Conservation (phyloP, 1,284 basidiomycete species). For the Microbotryum scabiosae region DNA sequence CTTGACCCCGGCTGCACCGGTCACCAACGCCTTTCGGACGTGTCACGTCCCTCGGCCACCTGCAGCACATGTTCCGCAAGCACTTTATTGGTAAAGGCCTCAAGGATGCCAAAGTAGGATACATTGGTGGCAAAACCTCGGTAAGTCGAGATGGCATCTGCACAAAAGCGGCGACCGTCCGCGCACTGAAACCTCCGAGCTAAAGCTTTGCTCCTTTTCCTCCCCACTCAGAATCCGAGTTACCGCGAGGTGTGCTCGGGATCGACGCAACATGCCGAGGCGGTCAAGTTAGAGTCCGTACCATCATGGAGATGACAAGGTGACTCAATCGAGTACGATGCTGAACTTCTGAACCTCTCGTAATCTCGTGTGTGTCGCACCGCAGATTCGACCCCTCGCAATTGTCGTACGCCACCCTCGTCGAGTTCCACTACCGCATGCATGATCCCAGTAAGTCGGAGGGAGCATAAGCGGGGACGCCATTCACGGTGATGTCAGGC, state of each 20-base stretch:
- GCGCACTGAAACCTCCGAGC: neutral
- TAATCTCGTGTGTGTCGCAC: neutral
- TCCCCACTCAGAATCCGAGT: conserved; percentile 33
- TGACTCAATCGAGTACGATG: conserved; percentile 53
- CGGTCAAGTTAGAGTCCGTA: conserved; percentile 74
- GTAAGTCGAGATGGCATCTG: neutral
- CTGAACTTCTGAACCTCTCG: neutral
- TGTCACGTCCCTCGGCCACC: neutral
- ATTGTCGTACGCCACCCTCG: conserved; percentile 26
- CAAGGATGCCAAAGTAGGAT: conserved; percentile 33
- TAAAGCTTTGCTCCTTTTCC: neutral
- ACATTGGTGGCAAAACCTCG: conserved; percentile 28
- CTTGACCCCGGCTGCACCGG: too few species aligned
- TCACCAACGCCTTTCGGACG: too few species aligned
- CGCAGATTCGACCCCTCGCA: conserved; percentile 12
- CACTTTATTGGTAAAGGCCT: conserved; percentile 20
- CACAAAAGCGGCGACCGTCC: neutral
- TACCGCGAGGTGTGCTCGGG: conserved; percentile 77
- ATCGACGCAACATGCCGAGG: conserved; percentile 80
- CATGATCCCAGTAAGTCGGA: conserved; percentile 73
- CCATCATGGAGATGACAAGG: conserved; percentile 30
- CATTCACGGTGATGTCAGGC: too few species aligned
- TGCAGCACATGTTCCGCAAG: conserved; percentile 32
- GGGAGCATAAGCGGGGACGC: conserved; percentile 10
- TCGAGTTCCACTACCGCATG: conserved; percentile 67